Conservation (phyloP, 768 basidiomycete genomes). For the Russula earlei region DNA sequence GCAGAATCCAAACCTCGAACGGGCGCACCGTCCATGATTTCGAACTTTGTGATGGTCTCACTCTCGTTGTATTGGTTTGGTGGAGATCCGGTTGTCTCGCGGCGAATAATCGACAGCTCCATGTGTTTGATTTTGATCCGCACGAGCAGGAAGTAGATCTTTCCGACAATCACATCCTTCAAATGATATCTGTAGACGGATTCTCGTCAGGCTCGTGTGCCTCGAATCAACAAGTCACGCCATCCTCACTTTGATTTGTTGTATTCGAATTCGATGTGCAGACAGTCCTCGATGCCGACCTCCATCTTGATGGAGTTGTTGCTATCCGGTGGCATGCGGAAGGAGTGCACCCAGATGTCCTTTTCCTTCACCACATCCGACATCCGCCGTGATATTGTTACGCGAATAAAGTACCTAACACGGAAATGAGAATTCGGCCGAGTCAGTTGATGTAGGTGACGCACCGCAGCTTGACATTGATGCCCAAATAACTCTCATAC, state of each 20-base stretch:
- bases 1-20: slow-evolving; percentile 59
- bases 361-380: slow-evolving; percentile 90
- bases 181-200: slow-evolving; percentile 74
- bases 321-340: slow-evolving; percentile 95
- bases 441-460: slow-evolving; percentile 26
- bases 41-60: slow-evolving; percentile 98
- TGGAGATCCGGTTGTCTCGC: slow-evolving; percentile 92
- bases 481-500: slow-evolving; percentile 95
- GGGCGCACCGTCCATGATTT: slow-evolving; percentile 98
- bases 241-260: slow-evolving; percentile 89
- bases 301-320: slow-evolving; percentile 99
- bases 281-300: slow-evolving; percentile 97
- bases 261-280: slow-evolving; percentile 99
- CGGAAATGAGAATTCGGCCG: background rate
- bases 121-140: slow-evolving; percentile 99
- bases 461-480: slow-evolving; percentile 94
- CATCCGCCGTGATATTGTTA: slow-evolving; percentile 84
- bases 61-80: slow-evolving; percentile 99
- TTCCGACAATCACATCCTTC: slow-evolving; percentile 98
- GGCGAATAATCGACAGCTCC: slow-evolving; percentile 95
- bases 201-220: background rate
- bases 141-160: slow-evolving; percentile 97
- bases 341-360: slow-evolving; percentile 97
- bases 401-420: slow-evolving; percentile 86
- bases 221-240: slow-evolving; percentile 25